Conservation (phyloP, 2,329 filamentous ascomycete species). For the Fusarium aywerte region DNA sequence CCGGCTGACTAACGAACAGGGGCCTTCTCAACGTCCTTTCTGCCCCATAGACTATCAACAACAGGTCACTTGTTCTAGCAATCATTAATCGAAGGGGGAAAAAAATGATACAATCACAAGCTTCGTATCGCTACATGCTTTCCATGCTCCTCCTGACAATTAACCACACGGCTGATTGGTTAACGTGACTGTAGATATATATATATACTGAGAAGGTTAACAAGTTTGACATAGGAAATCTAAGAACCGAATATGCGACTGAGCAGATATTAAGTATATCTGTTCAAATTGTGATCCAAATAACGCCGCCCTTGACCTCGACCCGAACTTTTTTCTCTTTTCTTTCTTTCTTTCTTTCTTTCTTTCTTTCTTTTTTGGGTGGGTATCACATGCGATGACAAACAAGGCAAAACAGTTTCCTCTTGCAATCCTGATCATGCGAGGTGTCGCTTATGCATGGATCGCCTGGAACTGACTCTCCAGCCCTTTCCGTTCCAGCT, state of each 20-base stretch:
- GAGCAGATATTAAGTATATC: conserved; percentile 14
- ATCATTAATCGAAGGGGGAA: not conserved
- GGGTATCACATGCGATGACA: conserved; percentile 27
- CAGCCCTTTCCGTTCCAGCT: conserved; percentile 23
- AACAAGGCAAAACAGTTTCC: not conserved
- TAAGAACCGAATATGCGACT: conserved; percentile 15
- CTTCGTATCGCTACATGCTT: conserved; percentile 27
- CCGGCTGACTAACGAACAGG: conserved; percentile 27
- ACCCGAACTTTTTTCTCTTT: conserved; percentile 1
- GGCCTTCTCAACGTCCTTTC: conserved; percentile 25
- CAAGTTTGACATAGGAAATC: conserved; percentile 20
- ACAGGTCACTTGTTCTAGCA: not conserved
- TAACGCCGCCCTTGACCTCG: conserved; percentile 18
- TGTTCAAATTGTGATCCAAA: conserved; percentile 11
- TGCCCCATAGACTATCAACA: not conserved
- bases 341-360: conserved; percentile 3
- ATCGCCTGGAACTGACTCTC: conserved; percentile 24
- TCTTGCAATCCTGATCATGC: conserved; percentile 25
- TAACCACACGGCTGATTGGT: conserved; percentile 3
- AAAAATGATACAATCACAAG: not conserved
- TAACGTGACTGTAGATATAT: conserved; percentile 21
- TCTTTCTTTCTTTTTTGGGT: not conserved
- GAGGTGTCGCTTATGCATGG: conserved; percentile 32
- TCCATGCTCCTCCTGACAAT: conserved; percentile 5
- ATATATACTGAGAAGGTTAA: conserved; percentile 39